Evolutionary conservation across 768 basidiomycete genomes (phyloP).

Genomic region (Boletus vermiculosoides): DNA sequence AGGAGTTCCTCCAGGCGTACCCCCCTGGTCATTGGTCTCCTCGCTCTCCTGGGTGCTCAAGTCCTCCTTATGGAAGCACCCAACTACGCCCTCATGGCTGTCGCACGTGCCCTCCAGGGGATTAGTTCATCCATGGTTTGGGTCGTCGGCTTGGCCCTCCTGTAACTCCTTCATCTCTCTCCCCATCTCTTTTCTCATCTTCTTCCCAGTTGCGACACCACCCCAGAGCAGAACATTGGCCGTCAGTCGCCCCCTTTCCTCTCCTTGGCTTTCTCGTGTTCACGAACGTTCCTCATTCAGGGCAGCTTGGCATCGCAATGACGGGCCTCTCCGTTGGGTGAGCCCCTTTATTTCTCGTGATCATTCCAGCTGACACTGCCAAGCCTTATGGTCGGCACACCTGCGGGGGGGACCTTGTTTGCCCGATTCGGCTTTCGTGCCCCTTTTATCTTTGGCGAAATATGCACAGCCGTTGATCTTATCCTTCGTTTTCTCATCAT

Average conservation of each 20-base stretch:
- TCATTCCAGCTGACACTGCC: not conserved
- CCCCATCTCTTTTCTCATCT: constrained; percentile 8
- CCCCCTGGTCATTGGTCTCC: constrained; percentile 51
- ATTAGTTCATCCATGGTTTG: constrained; percentile 60
- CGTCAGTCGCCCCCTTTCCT: constrained; percentile 36
- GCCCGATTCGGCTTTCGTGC: constrained; percentile 55
- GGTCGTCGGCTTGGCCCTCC: constrained; percentile 59
- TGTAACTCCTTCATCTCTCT: constrained; percentile 37
- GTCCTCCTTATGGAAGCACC: constrained; percentile 64
- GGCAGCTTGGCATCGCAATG: constrained; percentile 62
- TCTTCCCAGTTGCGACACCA: constrained; percentile 50
- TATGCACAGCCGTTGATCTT: constrained; percentile 48
- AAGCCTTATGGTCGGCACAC: constrained; percentile 56
- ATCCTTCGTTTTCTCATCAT: constrained; percentile 54
- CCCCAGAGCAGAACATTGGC: constrained; percentile 47
- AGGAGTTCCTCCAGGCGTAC: constrained; percentile 42
- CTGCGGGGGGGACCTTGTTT: constrained; percentile 56
- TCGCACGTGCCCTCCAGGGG: constrained; percentile 61
- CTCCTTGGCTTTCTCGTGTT: not conserved
- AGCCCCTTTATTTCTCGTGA: not conserved
- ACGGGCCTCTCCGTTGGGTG: constrained; percentile 56
- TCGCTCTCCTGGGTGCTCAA: constrained; percentile 52
- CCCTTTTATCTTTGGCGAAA: constrained; percentile 56
- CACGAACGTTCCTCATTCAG: constrained; percentile 28
- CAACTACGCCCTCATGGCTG: constrained; percentile 52